Conservation (phyloP, 495 filamentous ascomycete species). For the Neurospora sp. region DNA sequence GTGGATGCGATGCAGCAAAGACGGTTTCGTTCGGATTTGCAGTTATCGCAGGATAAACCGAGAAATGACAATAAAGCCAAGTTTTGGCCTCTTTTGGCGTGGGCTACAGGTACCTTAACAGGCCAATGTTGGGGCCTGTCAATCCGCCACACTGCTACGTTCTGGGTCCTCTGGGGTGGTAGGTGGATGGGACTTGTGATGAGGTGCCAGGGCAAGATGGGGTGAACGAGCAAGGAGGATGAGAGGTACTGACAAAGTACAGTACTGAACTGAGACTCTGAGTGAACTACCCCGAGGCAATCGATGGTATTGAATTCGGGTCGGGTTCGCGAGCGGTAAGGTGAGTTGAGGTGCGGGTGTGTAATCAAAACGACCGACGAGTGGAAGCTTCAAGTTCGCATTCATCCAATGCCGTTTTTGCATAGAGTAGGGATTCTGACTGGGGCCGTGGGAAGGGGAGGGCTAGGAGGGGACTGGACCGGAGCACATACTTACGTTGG, state of each 20-base stretch:
- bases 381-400: neutral
- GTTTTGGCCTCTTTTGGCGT: neutral
- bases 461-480: neutral
- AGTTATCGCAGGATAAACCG: neutral
- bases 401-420: neutral
- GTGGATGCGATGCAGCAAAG: neutral
- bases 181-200: neutral
- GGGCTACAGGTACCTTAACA: neutral
- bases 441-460: neutral
- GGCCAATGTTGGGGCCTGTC: neutral
- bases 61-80: neutral
- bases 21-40: neutral
- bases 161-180: neutral
- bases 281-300: slow-evolving; percentile 2
- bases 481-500: neutral
- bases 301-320: slow-evolving; percentile 9
- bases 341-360: neutral
- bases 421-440: neutral
- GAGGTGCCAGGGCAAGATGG: neutral
- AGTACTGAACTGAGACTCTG: neutral
- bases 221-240: neutral
- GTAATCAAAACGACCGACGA: neutral
- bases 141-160: neutral
- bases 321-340: neutral
- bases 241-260: slow-evolving; percentile 1